Conservation (phyloP, 768 basidiomycete genomes). For the Mycena vulgaris region DNA sequence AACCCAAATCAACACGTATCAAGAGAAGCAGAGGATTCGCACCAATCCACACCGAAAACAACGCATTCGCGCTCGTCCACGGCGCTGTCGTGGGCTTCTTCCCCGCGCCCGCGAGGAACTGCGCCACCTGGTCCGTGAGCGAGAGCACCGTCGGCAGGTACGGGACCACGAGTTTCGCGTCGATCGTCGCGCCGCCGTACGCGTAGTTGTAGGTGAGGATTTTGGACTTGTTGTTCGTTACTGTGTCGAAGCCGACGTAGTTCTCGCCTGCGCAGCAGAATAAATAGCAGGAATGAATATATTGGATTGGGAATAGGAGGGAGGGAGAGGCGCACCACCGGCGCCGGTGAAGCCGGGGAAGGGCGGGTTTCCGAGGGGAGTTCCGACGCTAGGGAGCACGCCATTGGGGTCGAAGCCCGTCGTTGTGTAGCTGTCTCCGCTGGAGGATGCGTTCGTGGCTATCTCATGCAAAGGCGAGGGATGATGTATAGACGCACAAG, state of each 20-base stretch:
- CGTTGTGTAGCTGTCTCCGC: constrained; percentile 57
- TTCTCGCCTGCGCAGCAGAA: constrained; percentile 56
- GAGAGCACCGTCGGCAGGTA: constrained; percentile 67
- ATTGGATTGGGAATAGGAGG: constrained; percentile 55
- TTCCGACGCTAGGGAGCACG: constrained; percentile 47
- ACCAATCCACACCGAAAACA: too few species aligned
- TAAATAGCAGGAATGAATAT: too few species aligned
- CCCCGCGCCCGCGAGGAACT: constrained; percentile 65
- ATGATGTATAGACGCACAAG: neutral
- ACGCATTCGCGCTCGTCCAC: constrained; percentile 70
- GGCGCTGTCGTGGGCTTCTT: constrained; percentile 65
- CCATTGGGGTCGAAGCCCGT: constrained; percentile 48
- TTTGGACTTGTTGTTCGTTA: constrained; percentile 66
- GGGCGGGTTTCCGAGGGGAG: constrained; percentile 56
- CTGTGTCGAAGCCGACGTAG: constrained; percentile 72
- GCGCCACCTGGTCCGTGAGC: constrained; percentile 73
- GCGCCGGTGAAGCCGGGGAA: constrained; percentile 55
- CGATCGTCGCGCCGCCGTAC: constrained; percentile 77
- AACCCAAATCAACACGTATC: too few species aligned
- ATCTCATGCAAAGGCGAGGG: neutral
- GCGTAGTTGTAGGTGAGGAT: constrained; percentile 78
- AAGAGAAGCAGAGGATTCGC: too few species aligned
- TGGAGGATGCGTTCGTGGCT: constrained; percentile 15
- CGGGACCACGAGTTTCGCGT: constrained; percentile 69
- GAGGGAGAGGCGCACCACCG: constrained; percentile 45